These are phyloP conservation scores for Hippophae gyantsensis DNA, from an alignment of 306 rosid species.

Conservation along the genomic window DNA sequence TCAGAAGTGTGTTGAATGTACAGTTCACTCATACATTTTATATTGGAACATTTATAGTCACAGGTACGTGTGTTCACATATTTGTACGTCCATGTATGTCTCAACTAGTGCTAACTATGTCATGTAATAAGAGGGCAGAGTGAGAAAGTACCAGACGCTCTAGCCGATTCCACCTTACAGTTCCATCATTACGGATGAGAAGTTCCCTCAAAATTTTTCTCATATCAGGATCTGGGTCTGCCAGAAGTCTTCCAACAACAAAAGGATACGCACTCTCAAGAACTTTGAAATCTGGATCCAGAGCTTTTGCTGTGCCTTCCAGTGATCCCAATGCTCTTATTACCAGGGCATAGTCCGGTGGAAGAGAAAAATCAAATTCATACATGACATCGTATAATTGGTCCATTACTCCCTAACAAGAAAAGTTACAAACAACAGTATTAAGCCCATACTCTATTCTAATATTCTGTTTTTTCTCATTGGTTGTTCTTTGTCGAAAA, in stretches of 20 bases:
- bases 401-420: conserved; percentile 75
- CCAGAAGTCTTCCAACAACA: conserved; percentile 86
- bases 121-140: conserved; percentile 3
- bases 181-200: conserved; percentile 72
- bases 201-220: conserved; percentile 91
- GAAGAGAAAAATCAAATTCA: conserved; percentile 80
- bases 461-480: too few species aligned
- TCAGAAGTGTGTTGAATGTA: too few species aligned
- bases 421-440: not conserved
- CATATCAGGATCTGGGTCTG: conserved; percentile 94
- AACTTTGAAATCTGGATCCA: conserved; percentile 87
- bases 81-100: conserved; percentile 1
- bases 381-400: conserved; percentile 79
- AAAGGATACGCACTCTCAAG: conserved; percentile 89
- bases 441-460: not conserved
- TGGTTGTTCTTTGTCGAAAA: too few species aligned
- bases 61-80: not conserved
- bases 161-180: conserved; percentile 91
- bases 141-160: conserved; percentile 65
- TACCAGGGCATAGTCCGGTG: conserved; percentile 96
- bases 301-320: conserved; percentile 92
- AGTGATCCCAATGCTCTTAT: conserved; percentile 89
- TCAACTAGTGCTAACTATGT: not conserved
- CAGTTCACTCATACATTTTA: too few species aligned
- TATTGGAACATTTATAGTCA: not conserved